phyloP scores from a whole-genome alignment of 2,329 filamentous ascomycete species.

The Penicillium sp. region DNA sequence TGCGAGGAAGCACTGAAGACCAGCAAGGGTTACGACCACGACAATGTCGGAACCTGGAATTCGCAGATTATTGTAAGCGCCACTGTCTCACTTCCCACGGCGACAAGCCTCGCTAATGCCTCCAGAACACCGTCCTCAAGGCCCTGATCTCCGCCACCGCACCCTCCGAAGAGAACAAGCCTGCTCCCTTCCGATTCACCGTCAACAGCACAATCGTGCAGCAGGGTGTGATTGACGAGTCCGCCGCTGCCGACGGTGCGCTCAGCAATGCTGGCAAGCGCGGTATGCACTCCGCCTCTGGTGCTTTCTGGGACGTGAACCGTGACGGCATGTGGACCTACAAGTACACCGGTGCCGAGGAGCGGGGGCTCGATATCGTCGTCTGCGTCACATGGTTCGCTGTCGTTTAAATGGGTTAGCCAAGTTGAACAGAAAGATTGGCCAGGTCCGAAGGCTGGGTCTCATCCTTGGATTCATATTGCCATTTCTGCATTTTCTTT shows the following conservation, averaged over 20 bases:
- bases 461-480: background rate
- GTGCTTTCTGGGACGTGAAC: slow-evolving; percentile 54
- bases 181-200: slow-evolving; percentile 82
- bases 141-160: slow-evolving; percentile 45
- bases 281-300: slow-evolving; percentile 60
- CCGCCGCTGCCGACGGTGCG: slow-evolving; percentile 58
- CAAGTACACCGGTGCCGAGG: slow-evolving; percentile 51
- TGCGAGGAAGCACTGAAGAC: slow-evolving; percentile 75
- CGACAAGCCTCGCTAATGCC: background rate
- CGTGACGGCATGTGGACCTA: slow-evolving; percentile 57
- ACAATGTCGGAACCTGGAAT: slow-evolving; percentile 86
- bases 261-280: slow-evolving; percentile 71
- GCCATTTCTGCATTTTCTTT: background rate
- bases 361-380: slow-evolving; percentile 51
- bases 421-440: background rate
- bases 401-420: slow-evolving; percentile 25
- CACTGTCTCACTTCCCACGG: background rate
- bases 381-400: slow-evolving; percentile 53
- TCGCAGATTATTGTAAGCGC: slow-evolving; percentile 80
- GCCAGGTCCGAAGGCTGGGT: background rate
- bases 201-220: slow-evolving; percentile 99
- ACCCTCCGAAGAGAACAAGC: slow-evolving; percentile 34
- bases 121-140: slow-evolving; percentile 43
- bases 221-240: slow-evolving; percentile 63
- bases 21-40: slow-evolving; percentile 82